Evolutionary conservation across 2,329 filamentous ascomycete species (phyloP).

Genomic region (Beauveria varroae): DNA sequence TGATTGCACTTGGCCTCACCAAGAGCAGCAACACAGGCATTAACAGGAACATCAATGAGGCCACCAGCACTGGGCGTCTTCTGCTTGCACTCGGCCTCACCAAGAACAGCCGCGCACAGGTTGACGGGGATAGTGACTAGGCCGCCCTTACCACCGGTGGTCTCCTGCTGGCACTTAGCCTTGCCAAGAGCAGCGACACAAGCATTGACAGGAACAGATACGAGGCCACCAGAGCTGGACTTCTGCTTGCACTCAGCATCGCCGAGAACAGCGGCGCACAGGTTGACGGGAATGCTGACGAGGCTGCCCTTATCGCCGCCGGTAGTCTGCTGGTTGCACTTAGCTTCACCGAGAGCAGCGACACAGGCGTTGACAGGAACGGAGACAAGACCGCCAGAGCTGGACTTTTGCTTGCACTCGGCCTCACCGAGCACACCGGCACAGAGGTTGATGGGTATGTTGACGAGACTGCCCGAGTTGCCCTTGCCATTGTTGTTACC

Average conservation of each 20-base stretch:
- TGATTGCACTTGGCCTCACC: not conserved
- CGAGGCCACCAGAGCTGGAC: not conserved
- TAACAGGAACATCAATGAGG: not conserved
- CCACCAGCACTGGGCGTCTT: not conserved
- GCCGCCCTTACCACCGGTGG: not conserved
- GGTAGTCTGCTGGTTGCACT: not conserved
- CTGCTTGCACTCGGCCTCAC: conserved; percentile 4
- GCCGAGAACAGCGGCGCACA: not conserved
- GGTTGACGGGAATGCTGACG: conserved; percentile 2
- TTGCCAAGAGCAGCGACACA: conserved; percentile 1
- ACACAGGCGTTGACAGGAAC: not conserved
- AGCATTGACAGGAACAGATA: not conserved
- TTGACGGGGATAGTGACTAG: conserved; percentile 1
- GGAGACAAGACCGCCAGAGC: not conserved
- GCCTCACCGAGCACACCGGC: not conserved
- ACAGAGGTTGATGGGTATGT: not conserved
- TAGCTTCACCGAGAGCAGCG: not conserved
- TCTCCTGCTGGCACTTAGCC: not conserved
- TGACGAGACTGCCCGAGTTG: not conserved
- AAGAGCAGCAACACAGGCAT: not conserved
- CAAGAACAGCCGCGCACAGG: not conserved
- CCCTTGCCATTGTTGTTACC: not conserved
- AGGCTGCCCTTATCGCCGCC: not conserved
- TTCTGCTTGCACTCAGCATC: conserved; percentile 3
- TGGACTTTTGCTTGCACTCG: conserved; percentile 2